These are phyloP conservation scores for Penicillium lividum DNA, from an alignment of 495 filamentous ascomycete species.

Conservation along the genomic window DNA sequence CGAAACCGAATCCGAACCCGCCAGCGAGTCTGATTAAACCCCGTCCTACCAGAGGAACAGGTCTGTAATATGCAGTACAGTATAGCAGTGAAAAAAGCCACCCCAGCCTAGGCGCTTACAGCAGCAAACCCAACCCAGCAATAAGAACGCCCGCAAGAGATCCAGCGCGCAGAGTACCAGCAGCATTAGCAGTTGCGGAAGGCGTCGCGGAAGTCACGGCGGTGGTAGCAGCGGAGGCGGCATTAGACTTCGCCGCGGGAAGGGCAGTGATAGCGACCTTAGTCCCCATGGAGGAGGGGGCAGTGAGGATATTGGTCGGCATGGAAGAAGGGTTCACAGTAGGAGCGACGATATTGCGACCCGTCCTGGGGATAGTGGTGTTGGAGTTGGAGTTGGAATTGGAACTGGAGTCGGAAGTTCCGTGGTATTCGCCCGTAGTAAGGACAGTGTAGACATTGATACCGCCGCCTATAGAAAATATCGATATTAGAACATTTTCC, in stretches of 20 bases:
- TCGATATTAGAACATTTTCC: neutral
- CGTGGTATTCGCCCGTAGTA: conserved; percentile 3
- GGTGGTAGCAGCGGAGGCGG: conserved; percentile 2
- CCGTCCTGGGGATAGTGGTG: conserved; percentile 11
- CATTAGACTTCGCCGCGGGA: conserved; percentile 7
- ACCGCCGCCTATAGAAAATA: conserved; percentile 35
- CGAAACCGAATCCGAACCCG: neutral
- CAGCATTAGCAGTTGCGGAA: conserved; percentile 21
- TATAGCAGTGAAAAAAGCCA: neutral
- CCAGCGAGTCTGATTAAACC: conserved; percentile 1
- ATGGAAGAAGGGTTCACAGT: conserved; percentile 9
- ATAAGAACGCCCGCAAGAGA: conserved; percentile 19
- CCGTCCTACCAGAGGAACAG: neutral
- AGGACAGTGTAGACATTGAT: conserved; percentile 31
- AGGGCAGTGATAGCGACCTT: conserved; percentile 11
- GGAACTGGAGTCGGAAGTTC: conserved; percentile 13
- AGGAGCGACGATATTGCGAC: conserved; percentile 33
- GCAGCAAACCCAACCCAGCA: conserved; percentile 24
- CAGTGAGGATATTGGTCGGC: conserved; percentile 24
- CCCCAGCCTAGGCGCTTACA: conserved; percentile 12
- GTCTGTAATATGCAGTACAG: conserved; percentile 5
- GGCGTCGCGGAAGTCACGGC: conserved; percentile 11
- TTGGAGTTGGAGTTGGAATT: conserved; percentile 17
- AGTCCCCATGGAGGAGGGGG: conserved; percentile 10
- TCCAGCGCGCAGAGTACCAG: conserved; percentile 17